Conservation (phyloP, 768 basidiomycete species). For the Leucosporidium creatinivorum region DNA sequence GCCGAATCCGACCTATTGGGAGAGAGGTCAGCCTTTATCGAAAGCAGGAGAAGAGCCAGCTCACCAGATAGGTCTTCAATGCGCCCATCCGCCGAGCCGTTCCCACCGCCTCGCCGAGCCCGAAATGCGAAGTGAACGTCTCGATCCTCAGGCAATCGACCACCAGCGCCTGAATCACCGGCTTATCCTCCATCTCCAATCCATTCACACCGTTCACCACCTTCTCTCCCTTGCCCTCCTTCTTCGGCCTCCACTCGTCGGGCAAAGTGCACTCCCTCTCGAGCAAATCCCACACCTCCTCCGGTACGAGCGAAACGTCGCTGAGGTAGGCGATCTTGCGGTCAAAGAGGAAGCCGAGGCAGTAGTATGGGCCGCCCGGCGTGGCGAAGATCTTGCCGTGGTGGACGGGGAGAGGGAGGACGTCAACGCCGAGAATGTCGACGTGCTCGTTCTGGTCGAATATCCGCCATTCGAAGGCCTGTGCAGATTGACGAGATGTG, state of each 20-base stretch:
- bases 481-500: no score
- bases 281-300: conserved; percentile 52
- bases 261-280: background rate
- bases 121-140: conserved; percentile 71
- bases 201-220: background rate
- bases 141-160: conserved; percentile 66
- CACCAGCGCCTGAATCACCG: conserved; percentile 41
- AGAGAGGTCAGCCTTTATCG: background rate
- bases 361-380: conserved; percentile 30
- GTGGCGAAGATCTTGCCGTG: conserved; percentile 32
- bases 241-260: background rate
- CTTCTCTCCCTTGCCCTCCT: background rate
- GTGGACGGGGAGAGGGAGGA: conserved; percentile 23
- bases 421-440: background rate
- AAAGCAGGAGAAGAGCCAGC: conserved; percentile 45
- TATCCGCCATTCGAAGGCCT: conserved; percentile 74
- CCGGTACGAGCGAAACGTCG: conserved; percentile 74
- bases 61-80: conserved; percentile 60
- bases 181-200: background rate
- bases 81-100: conserved; percentile 56
- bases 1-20: conserved; percentile 27
- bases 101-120: conserved; percentile 57
- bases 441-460: conserved; percentile 48
- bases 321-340: conserved; percentile 66
- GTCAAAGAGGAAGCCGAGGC: conserved; percentile 45